Conservation (phyloP, 1,284 basidiomycete species). For the Ustilago curta region DNA sequence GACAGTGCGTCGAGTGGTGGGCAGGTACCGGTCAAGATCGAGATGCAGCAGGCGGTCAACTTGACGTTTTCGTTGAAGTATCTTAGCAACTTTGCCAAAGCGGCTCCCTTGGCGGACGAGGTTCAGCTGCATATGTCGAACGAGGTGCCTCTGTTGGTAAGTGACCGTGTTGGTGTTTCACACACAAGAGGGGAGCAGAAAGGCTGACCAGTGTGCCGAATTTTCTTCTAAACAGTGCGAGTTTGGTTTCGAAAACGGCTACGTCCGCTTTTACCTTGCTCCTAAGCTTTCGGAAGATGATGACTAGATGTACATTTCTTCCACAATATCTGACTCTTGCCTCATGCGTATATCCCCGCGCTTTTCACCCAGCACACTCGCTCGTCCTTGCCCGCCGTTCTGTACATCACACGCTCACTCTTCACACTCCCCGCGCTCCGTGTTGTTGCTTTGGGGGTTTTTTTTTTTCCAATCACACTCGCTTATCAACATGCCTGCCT, state of each 20-base stretch:
- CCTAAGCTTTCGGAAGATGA: slow-evolving; percentile 67
- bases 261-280: slow-evolving; percentile 68
- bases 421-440: no score
- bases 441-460: no score
- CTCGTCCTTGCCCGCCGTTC: no score
- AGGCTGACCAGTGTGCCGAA: background rate
- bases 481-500: no score
- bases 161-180: no score
- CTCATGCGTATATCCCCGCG: background rate
- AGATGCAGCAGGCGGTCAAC: slow-evolving; percentile 79
- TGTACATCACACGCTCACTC: no score
- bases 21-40: slow-evolving; percentile 70
- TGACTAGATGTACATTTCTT: slow-evolving; percentile 26
- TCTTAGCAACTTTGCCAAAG: slow-evolving; percentile 96
- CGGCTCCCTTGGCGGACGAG: slow-evolving; percentile 78
- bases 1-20: slow-evolving; percentile 30
- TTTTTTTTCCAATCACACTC: no score
- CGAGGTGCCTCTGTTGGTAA: slow-evolving; percentile 57
- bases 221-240: slow-evolving; percentile 73
- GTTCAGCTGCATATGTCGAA: slow-evolving; percentile 72
- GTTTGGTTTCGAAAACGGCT: slow-evolving; percentile 85
- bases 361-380: no score
- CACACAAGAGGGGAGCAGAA: background rate
- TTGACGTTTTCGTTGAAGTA: slow-evolving; percentile 98
- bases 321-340: background rate